Evolutionary conservation across 1,139 yeast species (phyloP), one percentile per base, ranked within the genome.

Genomic region (Debaryomyces coudertii): DNA sequence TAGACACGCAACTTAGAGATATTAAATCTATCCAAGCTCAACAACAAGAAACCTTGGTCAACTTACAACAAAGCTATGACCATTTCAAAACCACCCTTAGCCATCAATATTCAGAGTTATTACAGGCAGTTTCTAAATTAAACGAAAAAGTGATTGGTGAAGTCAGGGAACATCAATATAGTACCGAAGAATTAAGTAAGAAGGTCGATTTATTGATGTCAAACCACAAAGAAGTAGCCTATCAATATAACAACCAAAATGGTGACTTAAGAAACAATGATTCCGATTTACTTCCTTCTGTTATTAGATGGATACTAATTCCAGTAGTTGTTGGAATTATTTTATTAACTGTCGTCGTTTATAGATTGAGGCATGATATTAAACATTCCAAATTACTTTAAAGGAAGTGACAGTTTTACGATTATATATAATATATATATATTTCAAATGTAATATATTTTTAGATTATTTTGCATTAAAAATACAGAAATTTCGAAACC

Each of bases 351-450:
- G 57, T 73, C 7, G 63, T 77, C 48, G 70, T 79, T 18, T 72
- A 72, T 56, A 68, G 78, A 56, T 67, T 80, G 47, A 73, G 83
- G 61, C 76, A 68, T 48, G 83, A 79, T 53, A 77, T 79, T 44
- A 79, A 79, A 54, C 85, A 79, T 57, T 67, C 82, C 7, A 80
- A 80, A 54, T 66, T 80, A 41, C 69, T 80, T 49, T 79, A 61
- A 55, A 20, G 28, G 22, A 20, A 28, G 11, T 40, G n/a, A 8
- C 25, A 36, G 33, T 12, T 23, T 27, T 11, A 38, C 7, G 14
- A 24, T 16, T 35, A 28, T 36, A 30, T 28, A 36, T 15, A 34
- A 9, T 14, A 37, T 24, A 23, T 24, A 22, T 25, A 36, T 15
- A 29, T 28, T 12, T 16, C 27, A 36, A 23, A 20, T 15, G 23